phyloP scores from a whole-genome alignment of 306 rosid species.

The Luffa acutangula region DNA sequence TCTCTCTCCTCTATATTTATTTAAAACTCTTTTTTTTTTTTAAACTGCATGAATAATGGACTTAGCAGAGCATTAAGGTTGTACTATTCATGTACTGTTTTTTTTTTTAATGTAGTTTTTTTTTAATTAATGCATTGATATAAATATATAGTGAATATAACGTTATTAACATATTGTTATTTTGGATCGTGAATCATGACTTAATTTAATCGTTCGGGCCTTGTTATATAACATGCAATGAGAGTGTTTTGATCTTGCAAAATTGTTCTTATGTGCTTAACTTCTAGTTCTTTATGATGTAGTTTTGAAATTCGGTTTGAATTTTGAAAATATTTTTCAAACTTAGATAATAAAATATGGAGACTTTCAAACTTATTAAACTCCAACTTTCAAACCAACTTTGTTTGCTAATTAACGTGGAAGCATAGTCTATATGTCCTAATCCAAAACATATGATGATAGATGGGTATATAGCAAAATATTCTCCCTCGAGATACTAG shows the following conservation, averaged over 20 bases:
- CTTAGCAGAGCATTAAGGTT: background rate
- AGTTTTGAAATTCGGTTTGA: background rate
- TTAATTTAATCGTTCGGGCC: background rate
- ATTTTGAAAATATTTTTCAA: background rate
- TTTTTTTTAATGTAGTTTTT: background rate
- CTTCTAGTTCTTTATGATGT: background rate
- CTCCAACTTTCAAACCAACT: background rate
- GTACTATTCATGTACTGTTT: constrained; percentile 3
- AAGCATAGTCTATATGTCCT: background rate
- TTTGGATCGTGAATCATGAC: background rate
- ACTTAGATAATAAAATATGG: background rate
- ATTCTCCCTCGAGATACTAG: no score
- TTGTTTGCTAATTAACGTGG: background rate
- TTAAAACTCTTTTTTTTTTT: background rate
- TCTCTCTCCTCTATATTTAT: background rate
- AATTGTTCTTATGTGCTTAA: background rate
- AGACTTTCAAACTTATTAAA: background rate
- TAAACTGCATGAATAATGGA: background rate
- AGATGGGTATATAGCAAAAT: no score
- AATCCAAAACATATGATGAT: no score
- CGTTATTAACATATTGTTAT: background rate
- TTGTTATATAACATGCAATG: background rate
- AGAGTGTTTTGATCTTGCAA: background rate
- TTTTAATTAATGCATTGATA: background rate
- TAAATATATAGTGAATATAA: background rate